Conservation (phyloP, 352 stramenopile species). For the Globisporangium alternatum region DNA sequence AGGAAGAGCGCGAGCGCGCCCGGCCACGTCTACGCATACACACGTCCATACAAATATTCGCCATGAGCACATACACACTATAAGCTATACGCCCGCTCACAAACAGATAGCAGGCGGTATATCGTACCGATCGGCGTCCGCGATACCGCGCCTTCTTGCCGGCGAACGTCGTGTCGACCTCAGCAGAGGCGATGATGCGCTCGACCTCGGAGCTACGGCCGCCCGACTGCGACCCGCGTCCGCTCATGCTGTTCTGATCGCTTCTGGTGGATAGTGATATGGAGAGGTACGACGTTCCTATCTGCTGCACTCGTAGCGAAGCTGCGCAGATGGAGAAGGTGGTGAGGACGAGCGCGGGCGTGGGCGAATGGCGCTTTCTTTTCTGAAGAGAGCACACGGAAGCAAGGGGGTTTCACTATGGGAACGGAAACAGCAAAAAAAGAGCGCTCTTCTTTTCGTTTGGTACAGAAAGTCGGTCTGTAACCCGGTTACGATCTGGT, state of each 20-base stretch:
- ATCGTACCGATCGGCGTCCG: conserved; percentile 58
- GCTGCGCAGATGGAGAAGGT: background rate
- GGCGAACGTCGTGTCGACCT: conserved; percentile 78
- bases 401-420: conserved; percentile 2
- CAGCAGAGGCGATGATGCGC: conserved; percentile 75
- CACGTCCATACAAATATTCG: background rate
- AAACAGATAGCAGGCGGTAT: background rate
- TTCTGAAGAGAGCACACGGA: too few relatives aligned
- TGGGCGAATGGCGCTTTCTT: conserved; percentile 2
- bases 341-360: background rate
- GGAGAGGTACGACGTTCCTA: background rate
- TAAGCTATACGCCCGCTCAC: too few relatives aligned
- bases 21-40: conserved; percentile 59
- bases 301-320: background rate
- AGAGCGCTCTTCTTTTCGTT: background rate
- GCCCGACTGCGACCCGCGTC: conserved; percentile 41
- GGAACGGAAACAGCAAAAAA: background rate
- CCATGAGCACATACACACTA: background rate
- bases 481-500: conserved; percentile 7
- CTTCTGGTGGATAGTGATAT: background rate
- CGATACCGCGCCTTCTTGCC: conserved; percentile 76
- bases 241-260: conserved; percentile 19
- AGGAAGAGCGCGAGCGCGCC: conserved; percentile 65
- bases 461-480: conserved; percentile 3
- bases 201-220: conserved; percentile 73